A percentile compares a stretch with the other conserved stretches of the same genome.
Conservation (phyloP, 768 basidiomycete genomes). For the Rhizopogon roseolus region DNA sequence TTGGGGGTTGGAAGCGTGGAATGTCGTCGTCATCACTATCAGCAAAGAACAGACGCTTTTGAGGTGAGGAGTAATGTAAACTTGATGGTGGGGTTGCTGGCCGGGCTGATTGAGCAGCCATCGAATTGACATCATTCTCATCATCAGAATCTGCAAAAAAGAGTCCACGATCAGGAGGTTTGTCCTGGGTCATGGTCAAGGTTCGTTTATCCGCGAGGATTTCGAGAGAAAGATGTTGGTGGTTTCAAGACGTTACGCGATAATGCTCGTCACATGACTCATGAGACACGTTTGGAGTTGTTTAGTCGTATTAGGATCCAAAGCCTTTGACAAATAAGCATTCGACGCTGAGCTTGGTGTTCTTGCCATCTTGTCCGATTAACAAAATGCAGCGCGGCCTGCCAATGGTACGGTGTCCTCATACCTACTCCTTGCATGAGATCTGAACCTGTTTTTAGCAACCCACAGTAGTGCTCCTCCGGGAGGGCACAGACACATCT, state of each 20-base stretch:
- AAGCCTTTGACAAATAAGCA: not conserved
- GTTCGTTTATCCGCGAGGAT: not conserved
- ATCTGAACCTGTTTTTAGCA: conserved; percentile 49
- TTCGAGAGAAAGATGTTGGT: not conserved
- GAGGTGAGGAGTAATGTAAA: conserved; percentile 11
- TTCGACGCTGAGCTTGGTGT: not conserved
- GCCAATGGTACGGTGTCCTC: conserved; percentile 54
- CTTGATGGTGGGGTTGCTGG: not conserved
- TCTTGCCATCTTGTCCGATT: conserved; percentile 8
- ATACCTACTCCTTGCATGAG: not conserved
- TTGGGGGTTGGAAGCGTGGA: conserved; percentile 8
- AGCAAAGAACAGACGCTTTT: conserved; percentile 35
- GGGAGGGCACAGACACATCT: conserved; percentile 94
- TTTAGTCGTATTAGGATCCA: conserved; percentile 18
- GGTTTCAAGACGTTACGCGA: conserved; percentile 1
- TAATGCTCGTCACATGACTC: not conserved
- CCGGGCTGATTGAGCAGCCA: not conserved
- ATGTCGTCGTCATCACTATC: conserved; percentile 42
- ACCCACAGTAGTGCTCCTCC: conserved; percentile 95
- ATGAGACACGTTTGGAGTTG: conserved; percentile 12
- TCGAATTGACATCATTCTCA: conserved; percentile 28
- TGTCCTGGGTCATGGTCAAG: not conserved
- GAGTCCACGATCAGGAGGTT: conserved; percentile 16
- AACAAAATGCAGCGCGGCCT: conserved; percentile 75
- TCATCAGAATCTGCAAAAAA: conserved; percentile 63